Conservation (phyloP, 306 rosid genomes). For the Cucurbita moschata region DNA sequence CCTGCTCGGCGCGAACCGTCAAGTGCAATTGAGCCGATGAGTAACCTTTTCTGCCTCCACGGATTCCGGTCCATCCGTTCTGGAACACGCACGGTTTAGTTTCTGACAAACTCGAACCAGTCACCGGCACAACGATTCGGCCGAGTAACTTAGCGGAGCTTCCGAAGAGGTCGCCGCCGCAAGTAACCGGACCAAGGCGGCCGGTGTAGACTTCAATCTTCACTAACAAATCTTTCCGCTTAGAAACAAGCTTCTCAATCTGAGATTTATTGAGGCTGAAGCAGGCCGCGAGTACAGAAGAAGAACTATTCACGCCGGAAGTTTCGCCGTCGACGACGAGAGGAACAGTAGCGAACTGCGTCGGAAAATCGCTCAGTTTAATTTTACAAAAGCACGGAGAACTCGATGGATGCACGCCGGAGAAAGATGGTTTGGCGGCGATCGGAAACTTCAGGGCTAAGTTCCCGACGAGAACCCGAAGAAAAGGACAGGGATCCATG, state of each 20-base stretch:
- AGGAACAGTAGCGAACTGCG: conserved; percentile 32
- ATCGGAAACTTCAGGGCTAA: conserved; percentile 41
- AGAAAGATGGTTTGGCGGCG: conserved; percentile 28
- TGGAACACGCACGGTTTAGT: conserved; percentile 32
- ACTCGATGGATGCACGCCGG: conserved; percentile 41
- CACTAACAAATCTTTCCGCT: conserved; percentile 15
- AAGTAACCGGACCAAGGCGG: conserved; percentile 13
- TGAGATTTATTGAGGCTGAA: conserved; percentile 45
- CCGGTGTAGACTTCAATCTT: conserved; percentile 36
- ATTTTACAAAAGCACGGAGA: conserved; percentile 53
- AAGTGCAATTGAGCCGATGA: conserved; percentile 31
- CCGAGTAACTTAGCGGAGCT: conserved; percentile 32
- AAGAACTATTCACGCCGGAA: neutral
- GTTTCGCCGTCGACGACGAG: conserved; percentile 4
- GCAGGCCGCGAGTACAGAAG: conserved; percentile 25
- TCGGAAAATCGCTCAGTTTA: conserved; percentile 26
- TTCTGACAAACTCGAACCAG: conserved; percentile 21
- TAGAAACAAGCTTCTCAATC: conserved; percentile 16
- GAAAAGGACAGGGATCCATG: conserved; percentile 74
- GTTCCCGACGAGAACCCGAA: conserved; percentile 68
- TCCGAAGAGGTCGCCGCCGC: conserved; percentile 11
- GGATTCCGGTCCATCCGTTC: conserved; percentile 45
- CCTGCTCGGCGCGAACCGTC: conserved; percentile 47
- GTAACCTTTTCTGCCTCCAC: conserved; percentile 7
- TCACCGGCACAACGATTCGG: conserved; percentile 27